Conservation (phyloP, 805 yeast genomes). For the Myxozyma neglecta region DNA sequence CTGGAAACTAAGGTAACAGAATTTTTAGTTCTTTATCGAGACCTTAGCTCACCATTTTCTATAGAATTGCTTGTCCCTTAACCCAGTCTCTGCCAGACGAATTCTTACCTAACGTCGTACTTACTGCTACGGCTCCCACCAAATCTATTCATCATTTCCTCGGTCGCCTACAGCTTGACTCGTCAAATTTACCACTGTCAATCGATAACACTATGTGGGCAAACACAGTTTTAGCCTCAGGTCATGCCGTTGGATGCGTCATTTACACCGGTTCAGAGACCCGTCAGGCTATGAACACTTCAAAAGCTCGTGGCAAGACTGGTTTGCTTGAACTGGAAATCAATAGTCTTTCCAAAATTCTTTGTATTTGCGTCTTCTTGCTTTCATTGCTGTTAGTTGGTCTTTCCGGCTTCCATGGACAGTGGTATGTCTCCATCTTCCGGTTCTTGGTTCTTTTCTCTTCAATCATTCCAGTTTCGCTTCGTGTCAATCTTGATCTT, state of each 20-base stretch:
- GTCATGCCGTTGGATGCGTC: slow-evolving; percentile 83
- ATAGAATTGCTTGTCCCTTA: slow-evolving; percentile 29
- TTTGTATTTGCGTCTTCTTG: slow-evolving; percentile 82
- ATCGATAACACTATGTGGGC: slow-evolving; percentile 98
- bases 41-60: background rate
- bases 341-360: slow-evolving; percentile 79
- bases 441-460: slow-evolving; percentile 88
- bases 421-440: slow-evolving; percentile 90
- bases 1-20: slow-evolving; percentile 74
- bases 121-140: slow-evolving; percentile 78
- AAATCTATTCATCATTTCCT: slow-evolving; percentile 78
- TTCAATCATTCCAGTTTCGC: slow-evolving; percentile 92
- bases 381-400: slow-evolving; percentile 76
- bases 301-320: slow-evolving; percentile 79
- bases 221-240: slow-evolving; percentile 93
- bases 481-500: slow-evolving; percentile 89
- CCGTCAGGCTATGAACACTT: slow-evolving; percentile 91
- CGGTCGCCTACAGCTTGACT: slow-evolving; percentile 62
- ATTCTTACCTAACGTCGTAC: slow-evolving; percentile 45
- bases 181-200: slow-evolving; percentile 61
- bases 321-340: slow-evolving; percentile 90
- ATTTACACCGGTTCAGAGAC: slow-evolving; percentile 92
- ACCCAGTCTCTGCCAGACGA: slow-evolving; percentile 30
- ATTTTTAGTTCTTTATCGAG: background rate
- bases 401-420: slow-evolving; percentile 65